Evolutionary conservation across 495 filamentous ascomycete species (phyloP).

Genomic region (Xylaria sp.): DNA sequence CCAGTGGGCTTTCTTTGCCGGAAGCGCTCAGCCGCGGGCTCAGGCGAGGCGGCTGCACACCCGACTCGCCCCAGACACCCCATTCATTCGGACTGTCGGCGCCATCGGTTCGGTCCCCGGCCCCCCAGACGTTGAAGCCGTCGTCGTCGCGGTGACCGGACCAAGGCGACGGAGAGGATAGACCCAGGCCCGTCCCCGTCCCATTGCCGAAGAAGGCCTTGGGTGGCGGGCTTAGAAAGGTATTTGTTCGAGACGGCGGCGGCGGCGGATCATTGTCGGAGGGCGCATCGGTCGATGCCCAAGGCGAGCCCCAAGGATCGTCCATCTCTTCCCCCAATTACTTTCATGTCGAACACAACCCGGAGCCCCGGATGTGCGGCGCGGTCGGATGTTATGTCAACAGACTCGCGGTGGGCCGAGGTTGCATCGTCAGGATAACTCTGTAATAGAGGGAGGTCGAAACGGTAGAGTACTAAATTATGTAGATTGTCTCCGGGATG

Average conservation of each 20-base stretch:
- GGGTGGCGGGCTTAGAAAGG: conserved; percentile 52
- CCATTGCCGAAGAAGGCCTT: conserved; percentile 52
- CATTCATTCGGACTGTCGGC: conserved; percentile 42
- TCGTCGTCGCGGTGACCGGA: conserved; percentile 50
- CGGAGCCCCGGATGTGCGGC: conserved; percentile 16
- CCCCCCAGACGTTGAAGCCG: conserved; percentile 50
- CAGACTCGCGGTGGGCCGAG: neutral
- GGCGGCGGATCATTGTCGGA: conserved; percentile 37
- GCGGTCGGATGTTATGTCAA: conserved; percentile 12
- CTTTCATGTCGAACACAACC: conserved; percentile 27
- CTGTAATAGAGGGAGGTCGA: conserved; percentile 19
- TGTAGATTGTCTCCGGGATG: neutral
- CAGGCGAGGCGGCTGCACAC: conserved; percentile 41
- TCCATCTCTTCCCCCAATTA: conserved; percentile 51
- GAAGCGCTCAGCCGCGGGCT: conserved; percentile 40
- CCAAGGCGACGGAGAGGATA: conserved; percentile 53
- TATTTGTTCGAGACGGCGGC: conserved; percentile 42
- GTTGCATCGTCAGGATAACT: conserved; percentile 18
- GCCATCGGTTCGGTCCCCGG: conserved; percentile 36
- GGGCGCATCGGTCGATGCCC: conserved; percentile 47
- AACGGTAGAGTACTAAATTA: neutral
- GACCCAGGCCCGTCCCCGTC: too few species aligned
- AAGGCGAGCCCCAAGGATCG: conserved; percentile 64
- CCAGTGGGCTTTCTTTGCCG: conserved; percentile 45
- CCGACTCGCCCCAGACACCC: conserved; percentile 46